Conservation (phyloP, 1,284 basidiomycete genomes). For the Malassezia nana region DNA sequence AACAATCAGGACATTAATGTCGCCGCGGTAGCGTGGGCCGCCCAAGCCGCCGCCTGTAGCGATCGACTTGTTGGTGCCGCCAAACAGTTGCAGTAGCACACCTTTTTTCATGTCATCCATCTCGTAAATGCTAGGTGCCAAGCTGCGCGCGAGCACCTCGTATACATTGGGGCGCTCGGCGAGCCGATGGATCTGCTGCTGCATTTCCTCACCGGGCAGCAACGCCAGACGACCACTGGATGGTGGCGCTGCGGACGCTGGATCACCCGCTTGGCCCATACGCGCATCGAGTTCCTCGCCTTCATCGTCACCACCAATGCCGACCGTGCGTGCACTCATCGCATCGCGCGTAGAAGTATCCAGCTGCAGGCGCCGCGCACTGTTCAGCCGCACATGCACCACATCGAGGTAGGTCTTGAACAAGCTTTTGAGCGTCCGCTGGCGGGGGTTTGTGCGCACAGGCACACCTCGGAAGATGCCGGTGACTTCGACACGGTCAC, state of each 20-base stretch:
- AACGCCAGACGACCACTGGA: conserved; percentile 15
- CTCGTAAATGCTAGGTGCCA: conserved; percentile 92
- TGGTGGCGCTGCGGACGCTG: conserved; percentile 15
- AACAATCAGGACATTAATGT: conserved; percentile 93
- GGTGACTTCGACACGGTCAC: conserved; percentile 79
- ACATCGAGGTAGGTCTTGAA: conserved; percentile 97
- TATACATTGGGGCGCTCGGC: conserved; percentile 73
- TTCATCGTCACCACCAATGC: conserved; percentile 68
- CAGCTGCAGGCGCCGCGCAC: conserved; percentile 60
- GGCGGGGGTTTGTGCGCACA: conserved; percentile 81
- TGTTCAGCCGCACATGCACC: conserved; percentile 75
- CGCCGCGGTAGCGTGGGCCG: conserved; percentile 88
- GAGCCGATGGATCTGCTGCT: conserved; percentile 60
- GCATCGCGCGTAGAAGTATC: conserved; percentile 66
- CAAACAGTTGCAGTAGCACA: conserved; percentile 86
- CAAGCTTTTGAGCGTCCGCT: conserved; percentile 80
- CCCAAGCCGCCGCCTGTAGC: conserved; percentile 83
- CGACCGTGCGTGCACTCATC: conserved; percentile 57
- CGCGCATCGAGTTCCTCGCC: conserved; percentile 35
- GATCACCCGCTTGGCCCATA: conserved; percentile 6
- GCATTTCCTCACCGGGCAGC: conserved; percentile 50
- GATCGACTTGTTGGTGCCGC: conserved; percentile 93
- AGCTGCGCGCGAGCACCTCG: conserved; percentile 68
- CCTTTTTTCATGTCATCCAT: conserved; percentile 99
- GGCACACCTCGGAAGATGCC: conserved; percentile 92